Evolutionary conservation across 192 early-diverging fungal genomes (phyloP).

Genomic region (Coemansia sp.): DNA sequence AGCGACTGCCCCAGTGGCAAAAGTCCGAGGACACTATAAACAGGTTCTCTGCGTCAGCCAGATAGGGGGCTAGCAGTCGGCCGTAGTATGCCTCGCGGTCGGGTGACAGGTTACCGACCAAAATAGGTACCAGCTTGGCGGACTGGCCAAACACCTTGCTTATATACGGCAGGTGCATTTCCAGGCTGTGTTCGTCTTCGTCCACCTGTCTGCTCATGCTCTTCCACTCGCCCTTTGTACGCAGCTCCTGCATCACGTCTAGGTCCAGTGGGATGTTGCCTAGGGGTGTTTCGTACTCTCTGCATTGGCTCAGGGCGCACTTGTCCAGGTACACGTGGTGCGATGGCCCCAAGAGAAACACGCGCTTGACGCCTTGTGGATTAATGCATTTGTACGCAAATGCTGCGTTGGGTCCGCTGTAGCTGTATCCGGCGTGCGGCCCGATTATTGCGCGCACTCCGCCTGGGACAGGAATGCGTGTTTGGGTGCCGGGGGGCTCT

Average conservation of each 20-base stretch:
- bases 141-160: constrained; percentile 72
- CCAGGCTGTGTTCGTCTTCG: constrained; percentile 95
- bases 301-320: constrained; percentile 74
- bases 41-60: constrained; percentile 63
- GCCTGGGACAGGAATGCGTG: constrained; percentile 10
- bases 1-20: constrained; percentile 94
- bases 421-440: constrained; percentile 85
- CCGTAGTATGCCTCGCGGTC: constrained; percentile 67
- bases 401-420: constrained; percentile 87
- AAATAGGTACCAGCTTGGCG: constrained; percentile 75
- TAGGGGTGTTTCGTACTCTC: constrained; percentile 79
- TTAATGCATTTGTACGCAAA: constrained; percentile 81
- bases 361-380: constrained; percentile 55
- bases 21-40: constrained; percentile 98
- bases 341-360: constrained; percentile 92
- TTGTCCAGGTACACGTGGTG: constrained; percentile 81
- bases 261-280: constrained; percentile 75
- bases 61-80: constrained; percentile 67
- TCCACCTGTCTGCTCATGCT: constrained; percentile 66
- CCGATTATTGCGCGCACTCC: constrained; percentile 42
- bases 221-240: constrained; percentile 61
- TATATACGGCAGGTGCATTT: constrained; percentile 94
- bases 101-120: constrained; percentile 73
- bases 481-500: constrained; percentile 12
- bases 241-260: constrained; percentile 57